Evolutionary conservation across 2,329 filamentous ascomycete genomes (phyloP).

Genomic region (Arthrobotrys entomopaga): DNA sequence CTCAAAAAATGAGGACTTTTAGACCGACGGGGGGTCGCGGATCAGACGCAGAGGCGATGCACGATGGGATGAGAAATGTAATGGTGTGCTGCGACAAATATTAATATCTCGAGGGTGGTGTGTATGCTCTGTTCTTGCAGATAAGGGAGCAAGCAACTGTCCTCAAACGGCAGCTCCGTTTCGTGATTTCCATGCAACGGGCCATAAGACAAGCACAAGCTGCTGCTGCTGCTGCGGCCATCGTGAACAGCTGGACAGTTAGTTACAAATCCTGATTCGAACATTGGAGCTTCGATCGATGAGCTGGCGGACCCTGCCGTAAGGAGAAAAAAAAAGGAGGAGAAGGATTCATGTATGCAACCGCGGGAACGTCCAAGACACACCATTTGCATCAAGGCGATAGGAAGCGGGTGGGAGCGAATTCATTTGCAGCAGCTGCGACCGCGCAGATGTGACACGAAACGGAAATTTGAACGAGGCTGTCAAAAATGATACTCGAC

Average conservation of each 20-base stretch:
- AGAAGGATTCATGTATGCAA: conserved; percentile 4
- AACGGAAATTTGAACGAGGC: conserved; percentile 25
- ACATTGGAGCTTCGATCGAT: not conserved
- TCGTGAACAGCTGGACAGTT: not conserved
- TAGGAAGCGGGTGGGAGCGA: not conserved
- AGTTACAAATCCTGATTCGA: conserved; percentile 39
- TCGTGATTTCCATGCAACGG: conserved; percentile 11
- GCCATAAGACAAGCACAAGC: conserved; percentile 22
- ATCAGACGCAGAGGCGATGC: conserved; percentile 28
- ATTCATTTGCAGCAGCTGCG: conserved; percentile 1
- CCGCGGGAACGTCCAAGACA: conserved; percentile 7
- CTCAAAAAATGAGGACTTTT: conserved; percentile 1
- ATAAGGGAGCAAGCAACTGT: conserved; percentile 24
- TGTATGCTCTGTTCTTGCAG: conserved; percentile 15
- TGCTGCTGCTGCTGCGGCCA: not conserved
- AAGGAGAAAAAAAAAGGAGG: conserved; percentile 10
- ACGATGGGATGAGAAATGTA: conserved; percentile 31
- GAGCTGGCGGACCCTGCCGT: conserved; percentile 25
- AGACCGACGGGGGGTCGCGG: conserved; percentile 8
- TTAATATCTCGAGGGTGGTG: not conserved
- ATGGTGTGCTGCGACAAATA: conserved; percentile 44
- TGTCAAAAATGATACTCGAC: conserved; percentile 48
- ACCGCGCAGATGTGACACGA: conserved; percentile 30
- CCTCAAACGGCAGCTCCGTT: conserved; percentile 11
- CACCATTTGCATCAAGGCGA: conserved; percentile 17